Evolutionary conservation across 805 yeast genomes (phyloP), one percentile per base, ranked within the genome.

Genomic region (Clavispora carvajalis): DNA sequence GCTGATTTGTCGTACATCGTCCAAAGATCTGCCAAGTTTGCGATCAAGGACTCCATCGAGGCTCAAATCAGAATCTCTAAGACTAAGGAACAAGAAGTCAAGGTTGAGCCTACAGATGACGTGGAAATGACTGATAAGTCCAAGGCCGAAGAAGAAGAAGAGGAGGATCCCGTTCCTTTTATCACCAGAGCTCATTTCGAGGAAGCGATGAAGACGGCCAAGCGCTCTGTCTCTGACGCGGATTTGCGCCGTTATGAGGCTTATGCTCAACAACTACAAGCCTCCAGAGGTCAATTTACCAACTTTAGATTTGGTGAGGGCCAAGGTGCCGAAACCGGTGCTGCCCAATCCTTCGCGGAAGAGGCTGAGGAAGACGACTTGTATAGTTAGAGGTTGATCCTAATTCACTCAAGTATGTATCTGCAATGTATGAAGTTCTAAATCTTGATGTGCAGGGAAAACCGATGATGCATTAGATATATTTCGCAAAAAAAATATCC

Each of bases 131-230:
- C 48, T 13, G 53, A 51, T 41, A 71, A 67, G 50, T 42, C 53
- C 22, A 57, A 53, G 37, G 39, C 49, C 25, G 79, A 67, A 18
- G 83, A 75, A 43, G 87, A 76, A 46, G 87, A 79, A 64, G 86
- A 79, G 55, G 89, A 81, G 59, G 99, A 93, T 63, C 88, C 95
- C 22, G 99, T 93, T 53, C 99, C 99, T 58, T 93, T 67, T 65
- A 91, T 93, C 57, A 86, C 96, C 22, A 85, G 84, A 60, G 83
- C 82, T 38, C 99, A 93, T 65, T 89, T 93, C 57, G 96, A 93
- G 68, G 98, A 93, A 74, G 99, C 99, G 35, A 93, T 93, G 99
- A 90, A 91, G 81, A 89, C 98, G 1, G 99, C 99, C 39, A 85
- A 89, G 68, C 85, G 98, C 57, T 90, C 97, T 41, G 99, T 93